Evolutionary conservation across 257 asterid species (phyloP).

Genomic region (Nemophila menziesii): DNA sequence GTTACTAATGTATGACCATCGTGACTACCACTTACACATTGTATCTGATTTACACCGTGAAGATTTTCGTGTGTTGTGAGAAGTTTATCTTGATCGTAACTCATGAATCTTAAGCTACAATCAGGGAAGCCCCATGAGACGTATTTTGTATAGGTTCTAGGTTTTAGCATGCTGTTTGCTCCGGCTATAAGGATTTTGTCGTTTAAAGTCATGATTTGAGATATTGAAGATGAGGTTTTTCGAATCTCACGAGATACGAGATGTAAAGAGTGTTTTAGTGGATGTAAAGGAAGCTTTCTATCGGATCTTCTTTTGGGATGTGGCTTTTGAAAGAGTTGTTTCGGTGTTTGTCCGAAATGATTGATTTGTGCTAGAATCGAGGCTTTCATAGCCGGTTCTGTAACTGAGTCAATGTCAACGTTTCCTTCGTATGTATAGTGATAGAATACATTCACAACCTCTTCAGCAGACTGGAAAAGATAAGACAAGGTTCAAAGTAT

Average conservation of each 20-base stretch:
- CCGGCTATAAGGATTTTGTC: slow-evolving; percentile 85
- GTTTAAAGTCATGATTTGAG: slow-evolving; percentile 53
- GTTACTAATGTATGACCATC: slow-evolving; percentile 84
- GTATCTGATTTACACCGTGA: slow-evolving; percentile 96
- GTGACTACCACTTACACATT: slow-evolving; percentile 78
- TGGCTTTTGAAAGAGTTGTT: slow-evolving; percentile 79
- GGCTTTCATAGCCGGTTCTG: slow-evolving; percentile 98
- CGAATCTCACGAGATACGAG: slow-evolving; percentile 81
- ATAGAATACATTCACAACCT: slow-evolving; percentile 94
- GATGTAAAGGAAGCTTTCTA: slow-evolving; percentile 65
- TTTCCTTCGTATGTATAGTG: slow-evolving; percentile 99
- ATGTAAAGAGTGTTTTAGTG: slow-evolving; percentile 51
- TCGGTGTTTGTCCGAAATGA: slow-evolving; percentile 98
- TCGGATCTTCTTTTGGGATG: slow-evolving; percentile 88
- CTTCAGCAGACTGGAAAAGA: slow-evolving; percentile 82
- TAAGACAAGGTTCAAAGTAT: slow-evolving; percentile 2
- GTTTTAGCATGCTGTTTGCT: slow-evolving; percentile 62
- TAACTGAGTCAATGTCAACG: slow-evolving; percentile 90
- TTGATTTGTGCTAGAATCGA: slow-evolving; percentile 96
- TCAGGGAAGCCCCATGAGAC: slow-evolving; percentile 98
- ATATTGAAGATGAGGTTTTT: slow-evolving; percentile 58
- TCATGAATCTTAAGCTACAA: slow-evolving; percentile 75
- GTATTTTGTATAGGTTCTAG: slow-evolving; percentile 61
- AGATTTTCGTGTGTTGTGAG: slow-evolving; percentile 92
- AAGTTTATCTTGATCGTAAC: slow-evolving; percentile 85